Conservation (phyloP, 2,329 filamentous ascomycete genomes). For the Ophiostoma montium region DNA sequence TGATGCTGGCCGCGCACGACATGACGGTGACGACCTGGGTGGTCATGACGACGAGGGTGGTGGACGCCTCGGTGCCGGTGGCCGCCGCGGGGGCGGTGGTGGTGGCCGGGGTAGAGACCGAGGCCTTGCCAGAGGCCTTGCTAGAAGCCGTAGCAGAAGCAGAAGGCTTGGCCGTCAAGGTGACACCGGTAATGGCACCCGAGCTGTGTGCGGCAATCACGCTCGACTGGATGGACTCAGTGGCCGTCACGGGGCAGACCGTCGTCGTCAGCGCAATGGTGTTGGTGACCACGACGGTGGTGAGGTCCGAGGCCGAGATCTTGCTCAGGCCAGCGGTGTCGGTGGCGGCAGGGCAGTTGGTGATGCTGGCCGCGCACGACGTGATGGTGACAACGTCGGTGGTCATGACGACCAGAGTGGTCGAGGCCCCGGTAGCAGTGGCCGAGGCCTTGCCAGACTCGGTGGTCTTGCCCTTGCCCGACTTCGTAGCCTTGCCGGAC, state of each 20-base stretch:
- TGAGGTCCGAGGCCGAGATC: slow-evolving; percentile 18
- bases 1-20: slow-evolving; percentile 16
- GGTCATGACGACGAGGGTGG: slow-evolving; percentile 27
- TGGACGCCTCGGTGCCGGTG: slow-evolving; percentile 11
- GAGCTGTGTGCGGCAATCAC: slow-evolving; percentile 17
- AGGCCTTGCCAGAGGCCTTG: background rate
- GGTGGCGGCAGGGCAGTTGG: slow-evolving; percentile 16
- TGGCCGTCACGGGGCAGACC: slow-evolving; percentile 28
- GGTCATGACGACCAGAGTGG: slow-evolving; percentile 27
- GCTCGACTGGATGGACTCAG: slow-evolving; percentile 23
- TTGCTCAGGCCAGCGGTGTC: slow-evolving; percentile 24
- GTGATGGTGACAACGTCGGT: slow-evolving; percentile 25
- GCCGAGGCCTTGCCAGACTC: no score
- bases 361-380: slow-evolving; percentile 10
- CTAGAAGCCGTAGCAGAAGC: background rate
- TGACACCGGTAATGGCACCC: slow-evolving; percentile 13
- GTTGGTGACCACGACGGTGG: slow-evolving; percentile 24
- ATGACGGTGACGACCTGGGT: slow-evolving; percentile 25
- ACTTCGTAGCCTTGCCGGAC: no score
- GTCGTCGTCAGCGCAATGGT: slow-evolving; percentile 24
- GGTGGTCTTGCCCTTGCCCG: no score
- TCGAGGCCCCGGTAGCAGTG: slow-evolving; percentile 16
- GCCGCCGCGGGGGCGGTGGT: background rate
- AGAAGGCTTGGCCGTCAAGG: no score
- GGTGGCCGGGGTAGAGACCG: no score